Evolutionary conservation across 495 filamentous ascomycete genomes (phyloP).

Genomic region (Bacidia rubella): DNA sequence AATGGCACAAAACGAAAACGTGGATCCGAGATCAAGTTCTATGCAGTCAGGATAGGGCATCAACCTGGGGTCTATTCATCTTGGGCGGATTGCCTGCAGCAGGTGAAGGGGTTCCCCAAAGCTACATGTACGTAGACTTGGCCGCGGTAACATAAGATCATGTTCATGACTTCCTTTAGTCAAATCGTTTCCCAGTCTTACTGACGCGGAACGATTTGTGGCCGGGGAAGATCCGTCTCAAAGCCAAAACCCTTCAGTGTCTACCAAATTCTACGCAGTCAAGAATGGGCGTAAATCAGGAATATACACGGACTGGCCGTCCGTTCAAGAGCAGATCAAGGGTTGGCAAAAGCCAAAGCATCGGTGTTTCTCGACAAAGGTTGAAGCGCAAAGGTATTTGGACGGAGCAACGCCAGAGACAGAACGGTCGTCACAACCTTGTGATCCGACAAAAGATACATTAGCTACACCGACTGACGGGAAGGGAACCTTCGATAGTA

Average conservation of each 20-base stretch:
- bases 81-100: conserved; percentile 68
- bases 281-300: conserved; percentile 68
- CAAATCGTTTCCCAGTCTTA: conserved; percentile 65
- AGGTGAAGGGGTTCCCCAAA: conserved; percentile 75
- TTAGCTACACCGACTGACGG: conserved; percentile 5
- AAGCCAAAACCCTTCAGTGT: conserved; percentile 18
- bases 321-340: conserved; percentile 60
- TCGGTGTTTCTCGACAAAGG: conserved; percentile 61
- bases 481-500: neutral
- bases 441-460: conserved; percentile 1
- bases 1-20: conserved; percentile 55
- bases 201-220: conserved; percentile 68
- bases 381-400: conserved; percentile 68
- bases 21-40: conserved; percentile 53
- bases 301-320: conserved; percentile 80
- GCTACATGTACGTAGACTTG: conserved; percentile 52
- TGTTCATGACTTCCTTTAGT: conserved; percentile 40
- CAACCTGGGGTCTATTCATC: conserved; percentile 75
- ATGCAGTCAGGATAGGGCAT: conserved; percentile 68
- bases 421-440: neutral
- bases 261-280: conserved; percentile 66
- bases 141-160: too few species aligned
- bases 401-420: conserved; percentile 24
- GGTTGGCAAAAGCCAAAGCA: conserved; percentile 69
- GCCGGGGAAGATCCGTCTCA: conserved; percentile 41